phyloP scores from a whole-genome alignment of 495 filamentous ascomycete genomes.

The Penicillium turbatum region DNA sequence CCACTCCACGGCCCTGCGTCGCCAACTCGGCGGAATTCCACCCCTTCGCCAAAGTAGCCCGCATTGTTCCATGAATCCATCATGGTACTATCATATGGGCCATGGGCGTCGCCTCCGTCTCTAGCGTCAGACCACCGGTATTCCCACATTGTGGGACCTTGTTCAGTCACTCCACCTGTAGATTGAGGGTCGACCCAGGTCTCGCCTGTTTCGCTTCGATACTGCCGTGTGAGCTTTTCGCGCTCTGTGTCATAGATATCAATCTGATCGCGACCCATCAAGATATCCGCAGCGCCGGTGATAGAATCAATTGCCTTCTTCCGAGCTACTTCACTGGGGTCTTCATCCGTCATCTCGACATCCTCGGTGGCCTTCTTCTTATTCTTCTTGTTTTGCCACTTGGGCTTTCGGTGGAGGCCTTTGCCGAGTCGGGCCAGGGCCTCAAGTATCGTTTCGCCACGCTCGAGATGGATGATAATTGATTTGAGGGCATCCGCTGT shows the following conservation, averaged over 20 bases:
- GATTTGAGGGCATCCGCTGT: conserved; percentile 68
- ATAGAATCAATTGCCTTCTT: conserved; percentile 73
- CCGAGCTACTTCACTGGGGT: conserved; percentile 65
- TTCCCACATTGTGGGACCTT: conserved; percentile 66
- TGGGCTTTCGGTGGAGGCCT: conserved; percentile 55
- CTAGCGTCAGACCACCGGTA: conserved; percentile 85
- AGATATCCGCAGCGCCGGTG: conserved; percentile 81
- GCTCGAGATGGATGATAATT: conserved; percentile 69
- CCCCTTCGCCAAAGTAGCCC: conserved; percentile 91
- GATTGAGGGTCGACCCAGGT: conserved; percentile 70
- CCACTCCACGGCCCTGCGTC: conserved; percentile 58
- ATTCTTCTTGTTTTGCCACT: conserved; percentile 56
- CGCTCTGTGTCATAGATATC: conserved; percentile 88
- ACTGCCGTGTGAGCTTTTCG: conserved; percentile 80
- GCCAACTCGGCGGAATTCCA: conserved; percentile 72
- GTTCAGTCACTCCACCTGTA: conserved; percentile 22
- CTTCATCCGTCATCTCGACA: conserved; percentile 69
- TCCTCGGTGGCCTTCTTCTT: conserved; percentile 52
- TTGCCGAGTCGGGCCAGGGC: conserved; percentile 78
- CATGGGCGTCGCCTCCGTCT: conserved; percentile 75
- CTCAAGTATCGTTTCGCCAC: conserved; percentile 84
- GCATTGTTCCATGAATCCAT: conserved; percentile 88
- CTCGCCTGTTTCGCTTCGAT: conserved; percentile 81
- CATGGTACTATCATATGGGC: conserved; percentile 75
- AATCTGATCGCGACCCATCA: conserved; percentile 73